A percentile compares a stretch with the other conserved stretches of the same genome.
Conservation (phyloP, 2,329 filamentous ascomycete species). For the Rugonectria rugulosa region DNA sequence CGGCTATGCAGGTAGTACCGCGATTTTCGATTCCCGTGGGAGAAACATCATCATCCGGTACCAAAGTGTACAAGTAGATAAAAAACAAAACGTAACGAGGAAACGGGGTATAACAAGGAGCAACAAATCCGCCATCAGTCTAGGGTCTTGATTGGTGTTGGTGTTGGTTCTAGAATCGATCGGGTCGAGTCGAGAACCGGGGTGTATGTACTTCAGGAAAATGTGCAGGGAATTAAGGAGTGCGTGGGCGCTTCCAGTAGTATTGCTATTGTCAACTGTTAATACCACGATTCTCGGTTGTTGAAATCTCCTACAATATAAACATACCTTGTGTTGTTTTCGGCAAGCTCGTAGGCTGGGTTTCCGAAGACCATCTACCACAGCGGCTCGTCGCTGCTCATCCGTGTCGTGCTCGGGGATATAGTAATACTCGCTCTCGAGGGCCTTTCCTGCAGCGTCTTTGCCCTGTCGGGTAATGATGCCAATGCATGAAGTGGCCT, state of each 20-base stretch:
- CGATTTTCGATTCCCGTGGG: conserved; percentile 5
- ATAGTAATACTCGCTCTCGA: conserved; percentile 98
- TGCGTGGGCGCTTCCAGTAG: conserved; percentile 71
- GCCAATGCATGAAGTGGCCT: conserved; percentile 80
- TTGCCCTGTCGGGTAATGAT: conserved; percentile 92
- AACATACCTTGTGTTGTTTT: conserved; percentile 93
- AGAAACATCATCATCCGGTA: conserved; percentile 22
- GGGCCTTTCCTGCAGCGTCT: conserved; percentile 89
- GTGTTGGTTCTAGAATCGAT: background rate
- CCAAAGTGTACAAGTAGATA: background rate
- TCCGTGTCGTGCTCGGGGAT: conserved; percentile 87
- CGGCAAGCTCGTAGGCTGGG: conserved; percentile 88
- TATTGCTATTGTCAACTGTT: conserved; percentile 62
- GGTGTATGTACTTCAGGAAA: conserved; percentile 16
- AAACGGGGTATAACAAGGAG: conserved; percentile 35
- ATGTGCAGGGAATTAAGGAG: conserved; percentile 52
- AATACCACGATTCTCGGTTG: conserved; percentile 25
- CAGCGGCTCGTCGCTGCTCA: conserved; percentile 77
- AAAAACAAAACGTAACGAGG: conserved; percentile 23
- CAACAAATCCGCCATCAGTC: conserved; percentile 25
- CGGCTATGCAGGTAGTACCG: conserved; percentile 35
- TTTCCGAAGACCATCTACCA: conserved; percentile 86
- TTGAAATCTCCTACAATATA: background rate
- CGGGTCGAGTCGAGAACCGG: background rate
- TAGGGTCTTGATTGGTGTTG: background rate